phyloP scores from a whole-genome alignment of 2,329 filamentous ascomycete species.

The Metarhizium guizhouense region DNA sequence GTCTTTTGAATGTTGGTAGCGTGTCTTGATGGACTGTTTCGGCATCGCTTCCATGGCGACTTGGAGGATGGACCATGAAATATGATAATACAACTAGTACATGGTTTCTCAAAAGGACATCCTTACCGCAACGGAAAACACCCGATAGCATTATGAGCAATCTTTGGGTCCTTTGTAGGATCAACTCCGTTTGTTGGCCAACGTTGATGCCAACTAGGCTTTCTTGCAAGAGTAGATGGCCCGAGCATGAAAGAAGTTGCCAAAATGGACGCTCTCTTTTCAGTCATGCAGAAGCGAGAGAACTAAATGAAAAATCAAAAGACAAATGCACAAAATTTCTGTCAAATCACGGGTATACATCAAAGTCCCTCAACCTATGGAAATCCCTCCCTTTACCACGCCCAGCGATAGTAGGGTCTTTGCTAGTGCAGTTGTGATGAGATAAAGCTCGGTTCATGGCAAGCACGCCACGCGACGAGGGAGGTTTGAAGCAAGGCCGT shows the following conservation, averaged over 20 bases:
- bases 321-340: neutral
- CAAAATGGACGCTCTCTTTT: neutral
- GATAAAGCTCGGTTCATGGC: neutral
- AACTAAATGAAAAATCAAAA: neutral
- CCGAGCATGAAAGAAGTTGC: neutral
- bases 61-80: too few species aligned
- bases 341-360: neutral
- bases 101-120: too few species aligned
- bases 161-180: too few species aligned
- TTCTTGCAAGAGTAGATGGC: neutral
- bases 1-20: neutral
- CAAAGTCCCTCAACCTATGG: neutral
- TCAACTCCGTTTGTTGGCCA: too few species aligned
- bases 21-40: too few species aligned
- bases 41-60: too few species aligned
- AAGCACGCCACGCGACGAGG: neutral
- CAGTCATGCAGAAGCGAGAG: neutral
- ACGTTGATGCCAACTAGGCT: neutral
- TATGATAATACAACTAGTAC: too few species aligned
- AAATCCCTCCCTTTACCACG: neutral
- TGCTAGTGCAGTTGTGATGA: neutral
- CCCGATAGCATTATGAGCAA: too few species aligned
- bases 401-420: neutral
- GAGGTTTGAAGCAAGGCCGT: neutral
- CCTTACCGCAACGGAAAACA: too few species aligned